Conservation (phyloP, 140 eudicot species). For the Erigeron philadelphicus region DNA sequence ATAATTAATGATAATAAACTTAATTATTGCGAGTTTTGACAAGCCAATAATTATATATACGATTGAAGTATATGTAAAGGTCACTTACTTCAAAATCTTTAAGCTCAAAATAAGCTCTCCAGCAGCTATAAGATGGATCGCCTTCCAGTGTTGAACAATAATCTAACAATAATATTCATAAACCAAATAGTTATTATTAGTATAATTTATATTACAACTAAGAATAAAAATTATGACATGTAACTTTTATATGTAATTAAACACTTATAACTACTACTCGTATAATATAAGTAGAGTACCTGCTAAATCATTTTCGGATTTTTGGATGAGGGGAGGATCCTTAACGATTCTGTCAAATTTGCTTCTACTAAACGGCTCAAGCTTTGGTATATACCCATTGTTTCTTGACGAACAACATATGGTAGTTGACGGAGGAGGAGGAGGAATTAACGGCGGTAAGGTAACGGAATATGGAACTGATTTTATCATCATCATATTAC, state of each 20-base stretch:
- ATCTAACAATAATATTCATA: conserved; percentile 33
- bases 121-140: conserved; percentile 62
- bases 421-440: conserved; percentile 10
- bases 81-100: conserved; percentile 69
- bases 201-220: not conserved
- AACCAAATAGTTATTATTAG: not conserved
- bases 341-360: conserved; percentile 45
- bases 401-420: conserved; percentile 50
- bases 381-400: conserved; percentile 56
- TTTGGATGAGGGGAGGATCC: conserved; percentile 79
- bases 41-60: too few species aligned
- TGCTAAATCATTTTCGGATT: conserved; percentile 59
- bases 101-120: conserved; percentile 88
- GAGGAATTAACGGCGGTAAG: not conserved
- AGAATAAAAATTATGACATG: not conserved
- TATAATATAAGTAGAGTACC: conserved; percentile 25
- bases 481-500: conserved; percentile 30
- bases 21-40: too few species aligned
- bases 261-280: too few species aligned
- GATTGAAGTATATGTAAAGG: too few species aligned
- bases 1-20: too few species aligned
- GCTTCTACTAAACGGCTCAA: conserved; percentile 67
- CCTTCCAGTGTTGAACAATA: conserved; percentile 83
- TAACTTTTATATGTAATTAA: not conserved
- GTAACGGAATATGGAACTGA: conserved; percentile 18